These are phyloP conservation scores for Phytophthora boehmeriae DNA, from an alignment of 352 stramenopile genomes.

Conservation along the genomic window DNA sequence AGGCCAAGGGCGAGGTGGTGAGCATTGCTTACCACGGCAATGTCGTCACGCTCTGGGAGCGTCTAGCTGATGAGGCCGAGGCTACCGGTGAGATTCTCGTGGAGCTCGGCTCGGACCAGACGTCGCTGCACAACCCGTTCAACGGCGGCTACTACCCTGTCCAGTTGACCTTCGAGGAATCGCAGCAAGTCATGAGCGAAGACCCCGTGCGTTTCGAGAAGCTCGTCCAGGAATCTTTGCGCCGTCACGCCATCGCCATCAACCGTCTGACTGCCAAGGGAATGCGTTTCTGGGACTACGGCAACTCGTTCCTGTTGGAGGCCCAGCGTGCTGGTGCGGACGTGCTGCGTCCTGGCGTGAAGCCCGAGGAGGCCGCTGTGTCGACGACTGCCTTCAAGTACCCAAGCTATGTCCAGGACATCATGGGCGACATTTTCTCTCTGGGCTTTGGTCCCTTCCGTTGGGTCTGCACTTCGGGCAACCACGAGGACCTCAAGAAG, in stretches of 20 bases:
- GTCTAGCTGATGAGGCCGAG: slow-evolving; percentile 74
- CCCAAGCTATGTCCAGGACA: slow-evolving; percentile 90
- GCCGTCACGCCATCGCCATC: slow-evolving; percentile 77
- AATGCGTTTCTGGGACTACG: slow-evolving; percentile 92
- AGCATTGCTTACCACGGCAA: slow-evolving; percentile 89
- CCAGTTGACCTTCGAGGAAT: slow-evolving; percentile 82
- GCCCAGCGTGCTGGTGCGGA: slow-evolving; percentile 82
- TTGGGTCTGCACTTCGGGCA: slow-evolving; percentile 86
- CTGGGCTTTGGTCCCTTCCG: slow-evolving; percentile 91
- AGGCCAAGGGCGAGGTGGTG: slow-evolving; percentile 66
- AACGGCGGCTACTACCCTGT: slow-evolving; percentile 91
- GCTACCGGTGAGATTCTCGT: slow-evolving; percentile 71
- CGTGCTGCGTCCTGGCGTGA: slow-evolving; percentile 50
- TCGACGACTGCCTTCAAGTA: slow-evolving; percentile 88
- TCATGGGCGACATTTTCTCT: slow-evolving; percentile 93
- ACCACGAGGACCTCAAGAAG: slow-evolving; percentile 67
- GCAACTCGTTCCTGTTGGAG: slow-evolving; percentile 90
- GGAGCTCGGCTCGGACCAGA: slow-evolving; percentile 89
- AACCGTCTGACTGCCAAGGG: slow-evolving; percentile 80
- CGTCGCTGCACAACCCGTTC: slow-evolving; percentile 90
- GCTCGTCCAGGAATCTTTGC: slow-evolving; percentile 79
- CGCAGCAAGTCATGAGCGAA: slow-evolving; percentile 80
- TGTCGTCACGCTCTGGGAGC: slow-evolving; percentile 88
- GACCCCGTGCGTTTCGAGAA: slow-evolving; percentile 78
- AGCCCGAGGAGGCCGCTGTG: slow-evolving; percentile 54